Evolutionary conservation across 768 basidiomycete genomes (phyloP).

Genomic region (Rhodosporidiobolus odoratus): DNA sequence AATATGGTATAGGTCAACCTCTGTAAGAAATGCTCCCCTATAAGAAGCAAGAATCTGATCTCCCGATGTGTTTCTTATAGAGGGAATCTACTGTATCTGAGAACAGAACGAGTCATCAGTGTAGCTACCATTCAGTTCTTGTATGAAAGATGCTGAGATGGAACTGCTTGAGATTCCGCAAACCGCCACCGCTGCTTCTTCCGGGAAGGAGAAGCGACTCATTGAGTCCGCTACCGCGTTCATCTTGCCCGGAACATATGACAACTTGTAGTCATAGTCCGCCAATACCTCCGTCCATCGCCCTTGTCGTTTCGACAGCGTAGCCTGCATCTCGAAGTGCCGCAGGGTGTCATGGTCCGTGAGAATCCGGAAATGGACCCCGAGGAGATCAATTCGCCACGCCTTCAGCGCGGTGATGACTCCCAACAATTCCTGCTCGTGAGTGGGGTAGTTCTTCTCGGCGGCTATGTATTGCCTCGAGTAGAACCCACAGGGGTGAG

Average conservation of each 20-base stretch:
- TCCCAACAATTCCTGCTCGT: constrained; percentile 24
- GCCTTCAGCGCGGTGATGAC: constrained; percentile 8
- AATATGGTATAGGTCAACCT: too few species aligned
- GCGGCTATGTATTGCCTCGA: constrained; percentile 15
- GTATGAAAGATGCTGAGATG: too few species aligned
- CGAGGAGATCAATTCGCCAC: constrained; percentile 6
- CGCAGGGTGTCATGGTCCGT: constrained; percentile 18
- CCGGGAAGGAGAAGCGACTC: constrained; percentile 1
- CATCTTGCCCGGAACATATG: constrained; percentile 8
- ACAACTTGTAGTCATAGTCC: constrained; percentile 3
- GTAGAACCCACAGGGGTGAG: constrained; percentile 1
- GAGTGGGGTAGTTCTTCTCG: constrained; percentile 17
- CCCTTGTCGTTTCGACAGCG: constrained; percentile 16
- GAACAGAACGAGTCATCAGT: too few species aligned
- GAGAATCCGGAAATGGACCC: neutral
- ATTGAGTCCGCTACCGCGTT: constrained; percentile 6
- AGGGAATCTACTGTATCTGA: too few species aligned
- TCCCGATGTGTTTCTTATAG: too few species aligned
- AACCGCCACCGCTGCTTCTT: neutral
- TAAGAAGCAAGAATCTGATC: too few species aligned
- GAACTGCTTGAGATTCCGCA: neutral
- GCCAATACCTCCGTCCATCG: constrained; percentile 15
- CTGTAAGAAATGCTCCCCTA: too few species aligned
- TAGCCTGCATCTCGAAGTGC: constrained; percentile 8
- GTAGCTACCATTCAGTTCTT: too few species aligned